Evolutionary conservation across 225 moss, liverwort and hornwort species (phyloP).

Genomic region (Climacium dendroides): DNA sequence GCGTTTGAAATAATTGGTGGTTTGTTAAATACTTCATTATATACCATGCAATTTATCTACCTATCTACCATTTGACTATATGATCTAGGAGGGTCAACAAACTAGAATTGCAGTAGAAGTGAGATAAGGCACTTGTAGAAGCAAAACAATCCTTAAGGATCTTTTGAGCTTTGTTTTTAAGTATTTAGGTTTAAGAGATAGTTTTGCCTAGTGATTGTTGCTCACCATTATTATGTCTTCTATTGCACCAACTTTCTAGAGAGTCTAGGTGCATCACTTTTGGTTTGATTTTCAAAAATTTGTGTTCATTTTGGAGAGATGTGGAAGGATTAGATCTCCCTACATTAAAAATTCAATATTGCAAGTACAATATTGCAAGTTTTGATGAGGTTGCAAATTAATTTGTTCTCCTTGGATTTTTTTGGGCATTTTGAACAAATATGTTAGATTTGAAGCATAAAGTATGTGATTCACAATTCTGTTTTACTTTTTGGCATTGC

Average conservation of each 20-base stretch:
- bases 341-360: not conserved
- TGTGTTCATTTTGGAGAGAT: fast-evolving
- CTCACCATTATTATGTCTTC: fast-evolving
- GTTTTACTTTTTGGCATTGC: fast-evolving
- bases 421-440: not conserved
- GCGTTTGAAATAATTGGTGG: not conserved
- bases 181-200: fast-evolving
- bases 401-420: fast-evolving
- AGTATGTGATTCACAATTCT: fast-evolving
- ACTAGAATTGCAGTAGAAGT: fast-evolving
- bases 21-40: not conserved
- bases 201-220: fast-evolving
- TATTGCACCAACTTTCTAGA: not conserved
- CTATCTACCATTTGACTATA: fast-evolving
- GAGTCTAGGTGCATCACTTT: fast-evolving
- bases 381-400: not conserved
- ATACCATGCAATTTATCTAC: not conserved
- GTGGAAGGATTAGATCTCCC: fast-evolving
- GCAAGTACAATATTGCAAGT: fast-evolving
- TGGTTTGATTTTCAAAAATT: not conserved
- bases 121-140: fast-evolving
- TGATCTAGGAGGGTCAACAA: fast-evolving
- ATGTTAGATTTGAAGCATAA: fast-evolving
- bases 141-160: not conserved
- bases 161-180: fast-evolving